These are phyloP conservation scores for Leccinum broughii DNA, from an alignment of 768 basidiomycete genomes.

Conservation along the genomic window DNA sequence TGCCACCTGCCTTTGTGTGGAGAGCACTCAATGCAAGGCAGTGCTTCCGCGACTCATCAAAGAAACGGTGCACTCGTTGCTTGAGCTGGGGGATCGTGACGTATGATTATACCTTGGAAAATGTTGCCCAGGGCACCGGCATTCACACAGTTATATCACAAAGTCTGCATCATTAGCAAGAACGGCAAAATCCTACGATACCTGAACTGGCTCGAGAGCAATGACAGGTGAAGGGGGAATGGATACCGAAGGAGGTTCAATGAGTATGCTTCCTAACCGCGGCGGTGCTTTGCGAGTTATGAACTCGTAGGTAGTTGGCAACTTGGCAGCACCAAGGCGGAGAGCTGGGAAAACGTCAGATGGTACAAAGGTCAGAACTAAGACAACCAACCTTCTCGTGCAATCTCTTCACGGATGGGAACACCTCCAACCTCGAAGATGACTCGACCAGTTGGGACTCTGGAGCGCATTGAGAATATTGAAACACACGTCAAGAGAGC, in stretches of 20 bases:
- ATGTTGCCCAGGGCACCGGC: too few relatives aligned
- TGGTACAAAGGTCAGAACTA: neutral
- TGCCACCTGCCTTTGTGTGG: neutral
- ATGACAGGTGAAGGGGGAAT: constrained; percentile 14
- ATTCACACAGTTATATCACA: neutral
- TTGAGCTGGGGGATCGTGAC: too few relatives aligned
- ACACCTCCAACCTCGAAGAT: constrained; percentile 92
- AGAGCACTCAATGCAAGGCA: neutral
- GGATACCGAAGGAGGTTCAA: constrained; percentile 38
- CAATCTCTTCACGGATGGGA: constrained; percentile 89
- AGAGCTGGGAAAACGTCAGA: constrained; percentile 54
- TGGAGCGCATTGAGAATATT: constrained; percentile 30
- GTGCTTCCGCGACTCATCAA: neutral
- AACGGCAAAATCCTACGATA: constrained; percentile 6
- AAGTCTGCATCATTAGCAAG: constrained; percentile 6
- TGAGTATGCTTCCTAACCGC: constrained; percentile 66
- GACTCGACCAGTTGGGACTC: constrained; percentile 85
- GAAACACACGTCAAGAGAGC: neutral
- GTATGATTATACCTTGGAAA: neutral
- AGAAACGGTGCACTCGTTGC: neutral
- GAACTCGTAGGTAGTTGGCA: constrained; percentile 89
- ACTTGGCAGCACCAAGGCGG: constrained; percentile 81
- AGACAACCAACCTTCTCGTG: constrained; percentile 71
- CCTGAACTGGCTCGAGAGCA: constrained; percentile 12
- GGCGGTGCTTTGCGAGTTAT: constrained; percentile 68